phyloP scores from a whole-genome alignment of 345 rosid genomes.

The Mercurialis annua region DNA sequence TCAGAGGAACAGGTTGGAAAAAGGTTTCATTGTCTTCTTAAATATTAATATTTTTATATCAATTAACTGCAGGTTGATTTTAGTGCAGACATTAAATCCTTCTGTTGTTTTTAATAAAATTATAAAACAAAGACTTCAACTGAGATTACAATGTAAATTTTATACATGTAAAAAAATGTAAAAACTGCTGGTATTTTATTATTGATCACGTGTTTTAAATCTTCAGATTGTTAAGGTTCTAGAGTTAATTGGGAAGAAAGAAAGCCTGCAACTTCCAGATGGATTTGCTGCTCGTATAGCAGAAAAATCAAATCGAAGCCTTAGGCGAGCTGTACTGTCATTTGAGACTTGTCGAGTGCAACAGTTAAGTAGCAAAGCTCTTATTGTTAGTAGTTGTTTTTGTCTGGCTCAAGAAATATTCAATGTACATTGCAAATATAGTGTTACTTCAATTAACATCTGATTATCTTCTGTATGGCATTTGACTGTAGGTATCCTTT shows the following conservation, averaged over 20 bases:
- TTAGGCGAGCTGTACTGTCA: conserved; percentile 79
- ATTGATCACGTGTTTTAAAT: conserved; percentile 11
- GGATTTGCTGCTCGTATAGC: conserved; percentile 83
- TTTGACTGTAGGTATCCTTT: conserved; percentile 63
- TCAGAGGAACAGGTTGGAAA: conserved; percentile 76
- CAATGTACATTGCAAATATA: conserved; percentile 6
- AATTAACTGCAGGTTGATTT: neutral
- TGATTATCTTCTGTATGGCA: conserved; percentile 7
- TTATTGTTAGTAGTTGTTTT: neutral
- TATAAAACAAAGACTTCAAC: neutral
- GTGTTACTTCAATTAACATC: neutral
- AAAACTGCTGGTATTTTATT: neutral
- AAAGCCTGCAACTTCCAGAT: conserved; percentile 70
- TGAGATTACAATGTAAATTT: neutral
- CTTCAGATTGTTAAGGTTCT: conserved; percentile 70
- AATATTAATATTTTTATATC: neutral
- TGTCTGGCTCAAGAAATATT: conserved; percentile 5
- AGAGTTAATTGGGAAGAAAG: conserved; percentile 84
- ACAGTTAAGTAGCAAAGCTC: conserved; percentile 52
- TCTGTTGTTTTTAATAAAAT: neutral
- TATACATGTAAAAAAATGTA: too few species aligned
- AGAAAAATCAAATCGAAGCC: conserved; percentile 80
- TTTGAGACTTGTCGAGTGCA: conserved; percentile 86
- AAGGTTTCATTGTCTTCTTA: conserved; percentile 16
- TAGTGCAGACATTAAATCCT: neutral